phyloP scores from a whole-genome alignment of 2,329 filamentous ascomycete species.

The Fusarium scirpi region DNA sequence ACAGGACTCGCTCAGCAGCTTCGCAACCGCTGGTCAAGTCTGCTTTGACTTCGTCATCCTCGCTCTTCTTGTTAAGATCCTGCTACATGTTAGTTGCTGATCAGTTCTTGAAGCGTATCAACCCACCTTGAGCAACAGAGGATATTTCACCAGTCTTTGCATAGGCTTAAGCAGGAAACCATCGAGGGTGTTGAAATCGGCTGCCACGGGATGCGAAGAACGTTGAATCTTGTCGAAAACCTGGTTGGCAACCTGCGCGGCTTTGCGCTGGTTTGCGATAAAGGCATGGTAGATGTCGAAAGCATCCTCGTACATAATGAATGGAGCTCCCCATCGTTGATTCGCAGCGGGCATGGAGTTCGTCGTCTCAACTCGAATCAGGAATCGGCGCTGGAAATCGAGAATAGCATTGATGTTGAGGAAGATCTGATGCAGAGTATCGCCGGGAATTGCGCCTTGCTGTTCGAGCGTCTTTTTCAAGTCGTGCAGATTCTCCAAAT shows the following conservation, averaged over 20 bases:
- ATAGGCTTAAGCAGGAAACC: constrained; percentile 97
- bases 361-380: constrained; percentile 95
- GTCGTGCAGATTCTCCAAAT: constrained; percentile 92
- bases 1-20: constrained; percentile 83
- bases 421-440: constrained; percentile 94
- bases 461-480: constrained; percentile 92
- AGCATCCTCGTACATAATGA: constrained; percentile 83
- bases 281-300: constrained; percentile 97
- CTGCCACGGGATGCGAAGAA: constrained; percentile 82
- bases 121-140: constrained; percentile 83
- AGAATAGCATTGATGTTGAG: constrained; percentile 94
- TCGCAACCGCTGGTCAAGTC: constrained; percentile 84
- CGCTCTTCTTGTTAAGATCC: constrained; percentile 89
- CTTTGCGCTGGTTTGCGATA: constrained; percentile 95
- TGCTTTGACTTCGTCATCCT: constrained; percentile 75
- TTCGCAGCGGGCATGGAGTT: constrained; percentile 81
- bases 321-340: constrained; percentile 96
- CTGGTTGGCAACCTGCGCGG: constrained; percentile 83
- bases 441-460: constrained; percentile 87
- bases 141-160: constrained; percentile 95
- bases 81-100: constrained; percentile 55
- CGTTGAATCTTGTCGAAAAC: constrained; percentile 88
- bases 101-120: constrained; percentile 6
- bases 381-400: constrained; percentile 93
- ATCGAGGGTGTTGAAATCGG: constrained; percentile 87